Percentiles rank a stretch among this genome's conserved stretches.
phyloP scores from a whole-genome alignment of 2,329 filamentous ascomycete genomes.

The Cordyceps fumosorosea region DNA sequence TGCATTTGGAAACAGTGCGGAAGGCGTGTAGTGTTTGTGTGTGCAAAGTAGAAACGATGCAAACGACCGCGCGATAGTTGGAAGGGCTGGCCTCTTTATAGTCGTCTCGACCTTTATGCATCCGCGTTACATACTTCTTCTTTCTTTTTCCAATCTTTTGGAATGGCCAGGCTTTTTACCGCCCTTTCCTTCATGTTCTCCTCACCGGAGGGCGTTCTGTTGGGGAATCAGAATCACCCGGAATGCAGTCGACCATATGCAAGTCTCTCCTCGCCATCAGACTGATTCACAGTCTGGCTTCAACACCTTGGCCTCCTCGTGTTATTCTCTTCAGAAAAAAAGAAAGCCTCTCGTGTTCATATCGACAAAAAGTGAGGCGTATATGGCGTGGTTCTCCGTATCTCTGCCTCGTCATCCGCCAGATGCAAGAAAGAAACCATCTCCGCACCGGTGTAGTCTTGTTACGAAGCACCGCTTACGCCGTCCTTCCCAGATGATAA shows the following conservation, averaged over 20 bases:
- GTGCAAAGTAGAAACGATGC: neutral
- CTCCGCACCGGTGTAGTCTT: neutral
- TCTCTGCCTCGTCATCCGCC: neutral
- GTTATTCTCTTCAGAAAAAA: neutral
- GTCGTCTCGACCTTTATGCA: neutral
- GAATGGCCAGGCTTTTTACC: neutral
- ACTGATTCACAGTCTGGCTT: neutral
- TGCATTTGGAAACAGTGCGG: neutral
- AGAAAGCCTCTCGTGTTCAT: neutral
- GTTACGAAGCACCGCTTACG: neutral
- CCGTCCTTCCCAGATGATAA: neutral
- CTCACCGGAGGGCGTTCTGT: neutral
- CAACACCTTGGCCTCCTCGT: neutral
- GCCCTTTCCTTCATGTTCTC: neutral
- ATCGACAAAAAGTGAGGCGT: neutral
- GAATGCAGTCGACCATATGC: too few relatives aligned
- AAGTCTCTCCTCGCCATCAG: too few relatives aligned
- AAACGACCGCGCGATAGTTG: neutral
- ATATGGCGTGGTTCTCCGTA: neutral
- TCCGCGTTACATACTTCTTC: neutral
- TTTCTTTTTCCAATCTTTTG: neutral
- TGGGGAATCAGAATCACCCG: too few relatives aligned
- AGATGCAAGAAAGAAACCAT: neutral
- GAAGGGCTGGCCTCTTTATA: neutral
- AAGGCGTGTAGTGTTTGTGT: neutral